These are phyloP conservation scores for Reticulascus tulasneorum DNA, from an alignment of 2,329 filamentous ascomycete genomes.

Conservation along the genomic window DNA sequence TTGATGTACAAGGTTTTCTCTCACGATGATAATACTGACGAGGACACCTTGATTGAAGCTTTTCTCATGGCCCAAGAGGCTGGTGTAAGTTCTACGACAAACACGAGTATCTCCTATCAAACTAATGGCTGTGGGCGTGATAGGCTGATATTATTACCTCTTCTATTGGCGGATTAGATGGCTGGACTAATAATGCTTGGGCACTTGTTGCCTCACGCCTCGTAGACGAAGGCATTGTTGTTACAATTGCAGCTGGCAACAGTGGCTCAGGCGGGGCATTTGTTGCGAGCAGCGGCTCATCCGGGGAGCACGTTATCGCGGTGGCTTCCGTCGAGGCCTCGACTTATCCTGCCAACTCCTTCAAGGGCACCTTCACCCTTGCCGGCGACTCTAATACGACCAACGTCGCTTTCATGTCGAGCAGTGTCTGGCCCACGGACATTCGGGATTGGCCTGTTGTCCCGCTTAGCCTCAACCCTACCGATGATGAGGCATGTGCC, in stretches of 20 bases:
- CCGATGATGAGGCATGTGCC: conserved; percentile 30
- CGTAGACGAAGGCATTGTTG: conserved; percentile 36
- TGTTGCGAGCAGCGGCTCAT: conserved; percentile 31
- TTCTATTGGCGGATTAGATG: conserved; percentile 16
- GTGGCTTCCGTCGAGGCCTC: conserved; percentile 36
- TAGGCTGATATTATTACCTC: conserved; percentile 21
- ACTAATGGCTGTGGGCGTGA: not conserved
- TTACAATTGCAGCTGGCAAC: conserved; percentile 40
- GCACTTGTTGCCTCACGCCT: conserved; percentile 36
- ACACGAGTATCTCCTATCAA: not conserved
- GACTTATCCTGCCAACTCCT: conserved; percentile 6
- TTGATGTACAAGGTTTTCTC: conserved; percentile 11
- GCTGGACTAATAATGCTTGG: conserved; percentile 20
- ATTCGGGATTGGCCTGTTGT: conserved; percentile 20
- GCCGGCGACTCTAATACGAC: conserved; percentile 5
- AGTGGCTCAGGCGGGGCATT: conserved; percentile 37
- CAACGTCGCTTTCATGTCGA: conserved; percentile 7
- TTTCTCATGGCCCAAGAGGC: conserved; percentile 10
- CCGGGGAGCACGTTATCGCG: conserved; percentile 36
- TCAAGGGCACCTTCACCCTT: conserved; percentile 5
- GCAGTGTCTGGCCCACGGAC: conserved; percentile 4
- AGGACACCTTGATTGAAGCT: conserved; percentile 12
- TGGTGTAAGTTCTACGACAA: conserved; percentile 12
- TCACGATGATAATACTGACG: conserved; percentile 9
- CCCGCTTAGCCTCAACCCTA: conserved; percentile 19